A percentile compares a stretch with the other conserved stretches of the same genome.
phyloP scores from a whole-genome alignment of 1,284 basidiomycete species.

The Stygiomarasmius scandens region DNA sequence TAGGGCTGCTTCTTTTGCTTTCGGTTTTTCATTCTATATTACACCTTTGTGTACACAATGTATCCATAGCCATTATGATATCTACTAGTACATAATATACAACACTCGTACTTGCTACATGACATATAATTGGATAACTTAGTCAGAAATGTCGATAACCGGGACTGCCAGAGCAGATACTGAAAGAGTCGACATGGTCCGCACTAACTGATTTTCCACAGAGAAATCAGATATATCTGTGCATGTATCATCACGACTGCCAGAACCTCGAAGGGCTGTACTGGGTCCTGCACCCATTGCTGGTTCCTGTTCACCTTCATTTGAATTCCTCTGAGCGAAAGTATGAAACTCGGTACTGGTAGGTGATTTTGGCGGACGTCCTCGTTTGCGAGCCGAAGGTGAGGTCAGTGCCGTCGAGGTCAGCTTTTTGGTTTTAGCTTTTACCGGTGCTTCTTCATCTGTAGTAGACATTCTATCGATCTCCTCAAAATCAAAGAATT shows the following conservation, averaged over 20 bases:
- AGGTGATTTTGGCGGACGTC: conserved; percentile 5
- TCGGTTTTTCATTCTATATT: background rate
- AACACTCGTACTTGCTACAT: background rate
- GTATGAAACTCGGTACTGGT: background rate
- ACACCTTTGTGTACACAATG: conserved; percentile 1
- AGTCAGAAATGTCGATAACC: conserved; percentile 9
- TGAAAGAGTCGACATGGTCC: conserved; percentile 18
- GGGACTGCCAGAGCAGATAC: conserved; percentile 13
- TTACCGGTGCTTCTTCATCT: background rate
- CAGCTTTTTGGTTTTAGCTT: background rate
- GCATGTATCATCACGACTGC: background rate
- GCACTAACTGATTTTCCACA: conserved; percentile 3
- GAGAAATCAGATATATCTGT: background rate
- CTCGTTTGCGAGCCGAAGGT: conserved; percentile 18
- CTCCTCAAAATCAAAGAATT: conserved; percentile 33
- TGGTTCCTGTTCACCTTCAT: too few relatives aligned
- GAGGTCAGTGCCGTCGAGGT: background rate
- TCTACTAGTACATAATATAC: background rate
- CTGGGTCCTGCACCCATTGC: too few relatives aligned
- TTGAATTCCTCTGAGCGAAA: background rate
- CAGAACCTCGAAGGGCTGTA: too few relatives aligned
- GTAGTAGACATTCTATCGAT: conserved; percentile 4
- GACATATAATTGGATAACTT: background rate
- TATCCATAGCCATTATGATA: conserved; percentile 9
- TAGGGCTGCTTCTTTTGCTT: background rate